Evolutionary conservation across 129 eudicot genomes (phyloP), one percentile per base, ranked within the genome.

Genomic region (Flaveria trinervia): DNA sequence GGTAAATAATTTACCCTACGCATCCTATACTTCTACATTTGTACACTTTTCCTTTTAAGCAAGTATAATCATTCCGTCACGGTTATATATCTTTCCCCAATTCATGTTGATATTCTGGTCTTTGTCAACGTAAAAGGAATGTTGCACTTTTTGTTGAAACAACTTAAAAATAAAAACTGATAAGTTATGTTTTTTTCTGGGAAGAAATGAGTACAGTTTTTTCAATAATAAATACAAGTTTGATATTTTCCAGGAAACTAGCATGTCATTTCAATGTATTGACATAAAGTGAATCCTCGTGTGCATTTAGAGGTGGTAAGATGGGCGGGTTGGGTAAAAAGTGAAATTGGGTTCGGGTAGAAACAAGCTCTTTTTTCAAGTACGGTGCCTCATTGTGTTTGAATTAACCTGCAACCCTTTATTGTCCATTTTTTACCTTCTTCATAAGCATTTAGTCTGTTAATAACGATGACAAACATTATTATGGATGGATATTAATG

Each of bases 1-100:
- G 84, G 84, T 80, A 74, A 73, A 68, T 69, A 20, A 74, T 67
- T 14, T 74, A 14, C 65, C 30, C 12, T 74, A 80, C 71, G 80
- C 14, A 62, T 55, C 59, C 16, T 65, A 56, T 48, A 54, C 71
- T 44, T 68, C 22, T 73, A 54, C 50, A 43, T 26, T 45, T 45
- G 68, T 73, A 79, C 73, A 20, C 44, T 15, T 71, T 79, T 64
- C 83, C 78, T 79, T 79, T 78, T 70, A 50, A 41, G 73, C 25
- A 60, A 70, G 60, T 74, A 28, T 66, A 54, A 9, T 74, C 45
- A 33, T 25, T 74, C 30, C 8, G 11, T 66, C 70, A 26, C 28
- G 9, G 75, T 41, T 65, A 39, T 43, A 10, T 23, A 64, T 72
- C 36, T 69, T 69, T 68, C 30, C 83, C 51, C 39, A 25, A 62